phyloP scores from a whole-genome alignment of 192 early-diverging fungal species.

The Physocladia obscura region DNA sequence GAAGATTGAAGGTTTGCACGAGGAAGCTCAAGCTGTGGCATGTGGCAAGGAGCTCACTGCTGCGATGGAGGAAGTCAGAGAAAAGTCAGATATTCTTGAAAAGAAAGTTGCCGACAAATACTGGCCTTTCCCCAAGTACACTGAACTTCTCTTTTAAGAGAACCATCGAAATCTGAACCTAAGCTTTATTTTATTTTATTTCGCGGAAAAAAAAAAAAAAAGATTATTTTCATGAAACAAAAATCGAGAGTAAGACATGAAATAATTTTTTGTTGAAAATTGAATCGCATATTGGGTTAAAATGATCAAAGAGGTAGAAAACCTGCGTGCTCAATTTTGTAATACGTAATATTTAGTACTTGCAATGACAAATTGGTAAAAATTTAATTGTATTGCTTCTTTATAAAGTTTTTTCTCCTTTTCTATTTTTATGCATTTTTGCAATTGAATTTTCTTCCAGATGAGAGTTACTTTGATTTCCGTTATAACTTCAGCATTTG shows the following conservation, averaged over 20 bases:
- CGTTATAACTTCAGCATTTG: too few species aligned
- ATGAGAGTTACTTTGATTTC: too few species aligned
- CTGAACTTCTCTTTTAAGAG: conserved; percentile 66
- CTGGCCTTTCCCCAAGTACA: conserved; percentile 98
- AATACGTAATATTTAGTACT: too few species aligned
- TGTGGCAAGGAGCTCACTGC: conserved; percentile 65
- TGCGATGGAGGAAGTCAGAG: conserved; percentile 71
- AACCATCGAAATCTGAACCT: too few species aligned
- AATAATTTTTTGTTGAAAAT: background rate
- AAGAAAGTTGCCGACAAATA: conserved; percentile 81
- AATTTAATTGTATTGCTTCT: too few species aligned
- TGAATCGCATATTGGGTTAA: too few species aligned
- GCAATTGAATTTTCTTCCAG: too few species aligned
- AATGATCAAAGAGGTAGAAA: too few species aligned
- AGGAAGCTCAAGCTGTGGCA: conserved; percentile 62
- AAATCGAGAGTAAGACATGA: background rate
- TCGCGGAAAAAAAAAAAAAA: background rate
- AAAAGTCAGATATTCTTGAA: conserved; percentile 76
- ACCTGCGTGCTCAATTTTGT: too few species aligned
- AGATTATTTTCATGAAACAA: background rate
- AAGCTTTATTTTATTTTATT: background rate
- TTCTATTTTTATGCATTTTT: too few species aligned
- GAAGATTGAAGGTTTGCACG: conserved; percentile 60
- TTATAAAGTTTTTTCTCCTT: too few species aligned
- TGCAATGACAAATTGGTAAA: too few species aligned